Percentiles rank a stretch among this genome's conserved stretches.
Conservation (phyloP, 441 rosid species). For the Gossypium davidsonii region DNA sequence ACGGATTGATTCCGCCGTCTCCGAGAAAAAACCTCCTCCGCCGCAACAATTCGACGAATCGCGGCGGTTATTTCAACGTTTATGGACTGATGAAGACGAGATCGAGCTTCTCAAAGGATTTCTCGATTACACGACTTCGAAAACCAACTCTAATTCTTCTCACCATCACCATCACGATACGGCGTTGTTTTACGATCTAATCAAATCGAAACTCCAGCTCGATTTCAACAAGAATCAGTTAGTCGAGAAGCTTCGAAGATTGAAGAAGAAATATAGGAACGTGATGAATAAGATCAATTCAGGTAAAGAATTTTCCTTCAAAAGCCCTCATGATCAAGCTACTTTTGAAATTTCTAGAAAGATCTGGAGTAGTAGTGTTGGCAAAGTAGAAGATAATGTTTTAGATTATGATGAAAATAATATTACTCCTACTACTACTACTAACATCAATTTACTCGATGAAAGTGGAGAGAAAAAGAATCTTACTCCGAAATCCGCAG, state of each 20-base stretch:
- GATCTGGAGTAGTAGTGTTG: conserved; percentile 60
- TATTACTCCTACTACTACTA: conserved; percentile 5
- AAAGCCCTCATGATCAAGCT: conserved; percentile 84
- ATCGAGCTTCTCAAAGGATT: conserved; percentile 95
- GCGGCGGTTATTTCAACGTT: conserved; percentile 73
- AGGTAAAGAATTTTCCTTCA: conserved; percentile 81
- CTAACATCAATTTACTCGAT: conserved; percentile 27
- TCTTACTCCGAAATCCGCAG: conserved; percentile 29
- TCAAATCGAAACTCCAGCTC: conserved; percentile 85
- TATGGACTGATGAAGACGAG: conserved; percentile 99
- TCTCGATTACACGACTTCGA: conserved; percentile 60
- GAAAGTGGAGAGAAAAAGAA: conserved; percentile 39
- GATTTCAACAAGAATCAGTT: conserved; percentile 95
- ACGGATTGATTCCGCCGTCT: conserved; percentile 26
- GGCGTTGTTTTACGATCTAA: conserved; percentile 83
- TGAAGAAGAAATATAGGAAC: conserved; percentile 89
- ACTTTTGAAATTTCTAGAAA: conserved; percentile 92
- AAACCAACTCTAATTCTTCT: conserved; percentile 38
- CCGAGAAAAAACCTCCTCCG: conserved; percentile 28
- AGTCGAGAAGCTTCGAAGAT: conserved; percentile 81
- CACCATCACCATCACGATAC: conserved; percentile 68
- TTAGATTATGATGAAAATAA: conserved; percentile 64
- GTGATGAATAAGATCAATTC: conserved; percentile 63
- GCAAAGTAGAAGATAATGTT: conserved; percentile 43
- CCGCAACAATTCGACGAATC: conserved; percentile 61